phyloP scores from a whole-genome alignment of 208 protist species.

The Herpetomonas tarakana region DNA sequence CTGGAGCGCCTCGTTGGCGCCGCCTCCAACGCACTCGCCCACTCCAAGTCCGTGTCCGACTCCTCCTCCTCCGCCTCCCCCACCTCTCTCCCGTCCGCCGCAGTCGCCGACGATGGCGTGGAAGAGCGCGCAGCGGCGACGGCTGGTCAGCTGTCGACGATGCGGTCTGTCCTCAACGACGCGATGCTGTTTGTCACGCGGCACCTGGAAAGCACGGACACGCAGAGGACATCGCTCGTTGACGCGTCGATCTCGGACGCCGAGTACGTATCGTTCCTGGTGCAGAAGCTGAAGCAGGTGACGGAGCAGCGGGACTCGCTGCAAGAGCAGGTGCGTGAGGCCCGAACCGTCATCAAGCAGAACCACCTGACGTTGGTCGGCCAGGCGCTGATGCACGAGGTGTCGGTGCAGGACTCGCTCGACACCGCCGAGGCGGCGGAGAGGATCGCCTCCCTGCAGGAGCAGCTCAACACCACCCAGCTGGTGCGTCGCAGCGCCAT shows the following conservation, averaged over 20 bases:
- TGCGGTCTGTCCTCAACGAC: conserved; percentile 22
- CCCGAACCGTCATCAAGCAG: conserved; percentile 63
- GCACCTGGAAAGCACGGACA: conserved; percentile 43
- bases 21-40: neutral
- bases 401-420: conserved; percentile 59
- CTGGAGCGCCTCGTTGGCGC: conserved; percentile 12
- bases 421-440: conserved; percentile 67
- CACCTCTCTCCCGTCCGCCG: neutral
- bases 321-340: conserved; percentile 28
- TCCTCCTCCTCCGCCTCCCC: neutral
- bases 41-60: neutral
- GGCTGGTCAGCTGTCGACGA: conserved; percentile 9
- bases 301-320: conserved; percentile 43
- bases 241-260: conserved; percentile 65
- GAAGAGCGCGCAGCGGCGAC: neutral
- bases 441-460: conserved; percentile 50
- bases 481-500: neutral
- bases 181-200: conserved; percentile 39
- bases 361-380: conserved; percentile 72
- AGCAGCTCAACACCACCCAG: conserved; percentile 20
- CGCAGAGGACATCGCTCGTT: conserved; percentile 42
- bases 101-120: neutral
- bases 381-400: conserved; percentile 65
- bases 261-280: conserved; percentile 44
- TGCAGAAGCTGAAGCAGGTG: conserved; percentile 31